Evolutionary conservation across 2,329 filamentous ascomycete genomes (phyloP).

Genomic region (Coniochaeta prunicola): DNA sequence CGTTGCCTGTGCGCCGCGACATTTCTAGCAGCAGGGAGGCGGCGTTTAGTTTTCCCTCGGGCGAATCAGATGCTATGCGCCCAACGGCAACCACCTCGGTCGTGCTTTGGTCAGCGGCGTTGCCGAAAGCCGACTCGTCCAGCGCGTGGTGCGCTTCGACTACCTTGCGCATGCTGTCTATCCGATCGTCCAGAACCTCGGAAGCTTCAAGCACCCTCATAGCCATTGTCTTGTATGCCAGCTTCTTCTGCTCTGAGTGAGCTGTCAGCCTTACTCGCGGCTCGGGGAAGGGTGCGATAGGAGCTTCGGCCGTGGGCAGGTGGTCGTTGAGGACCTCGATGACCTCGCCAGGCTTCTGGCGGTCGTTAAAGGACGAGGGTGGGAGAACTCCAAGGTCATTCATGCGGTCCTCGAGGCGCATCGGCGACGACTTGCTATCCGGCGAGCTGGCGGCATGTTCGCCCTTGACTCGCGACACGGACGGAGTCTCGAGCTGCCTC

Average conservation of each 20-base stretch:
- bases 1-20: constrained; percentile 75
- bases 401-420: constrained; percentile 28
- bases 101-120: constrained; percentile 76
- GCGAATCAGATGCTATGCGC: constrained; percentile 79
- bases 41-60: constrained; percentile 79
- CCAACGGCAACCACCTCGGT: constrained; percentile 85
- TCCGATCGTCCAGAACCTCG: constrained; percentile 88
- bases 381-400: constrained; percentile 28
- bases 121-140: constrained; percentile 77
- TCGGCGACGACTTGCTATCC: constrained; percentile 32
- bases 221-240: constrained; percentile 83
- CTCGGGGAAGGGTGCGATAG: constrained; percentile 65
- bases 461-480: constrained; percentile 36
- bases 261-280: constrained; percentile 77
- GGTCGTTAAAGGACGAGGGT: constrained; percentile 64
- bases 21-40: constrained; percentile 85
- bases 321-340: constrained; percentile 78
- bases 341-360: constrained; percentile 72
- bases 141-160: constrained; percentile 68
- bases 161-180: constrained; percentile 77
- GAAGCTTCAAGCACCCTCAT: constrained; percentile 93
- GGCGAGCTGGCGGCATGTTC: constrained; percentile 37
- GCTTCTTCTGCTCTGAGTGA: constrained; percentile 83
- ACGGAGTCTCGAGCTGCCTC: constrained; percentile 36
- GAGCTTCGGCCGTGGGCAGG: constrained; percentile 58